Evolutionary conservation across 331 rosid genomes (phyloP).

Genomic region (Telfairia occidentalis): DNA sequence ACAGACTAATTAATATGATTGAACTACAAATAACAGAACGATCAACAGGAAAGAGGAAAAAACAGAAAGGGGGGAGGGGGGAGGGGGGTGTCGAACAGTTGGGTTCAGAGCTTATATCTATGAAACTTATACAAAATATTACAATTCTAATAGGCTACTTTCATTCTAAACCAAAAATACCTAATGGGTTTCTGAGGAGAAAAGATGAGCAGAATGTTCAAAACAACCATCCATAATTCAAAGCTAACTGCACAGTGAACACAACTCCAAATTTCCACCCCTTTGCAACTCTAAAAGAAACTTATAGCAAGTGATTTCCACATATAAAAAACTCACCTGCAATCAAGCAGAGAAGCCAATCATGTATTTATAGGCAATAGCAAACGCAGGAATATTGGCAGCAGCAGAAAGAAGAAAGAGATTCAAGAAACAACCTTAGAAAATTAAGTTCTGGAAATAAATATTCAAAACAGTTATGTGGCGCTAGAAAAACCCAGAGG

Average conservation of each 20-base stretch:
- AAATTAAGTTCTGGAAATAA: background rate
- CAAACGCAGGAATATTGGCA: background rate
- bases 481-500: background rate
- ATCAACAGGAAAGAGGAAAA: background rate
- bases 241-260: background rate
- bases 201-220: background rate
- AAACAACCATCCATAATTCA: background rate
- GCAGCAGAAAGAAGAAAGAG: background rate
- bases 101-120: background rate
- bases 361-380: background rate
- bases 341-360: background rate
- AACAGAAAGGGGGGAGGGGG: background rate
- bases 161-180: background rate
- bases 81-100: no score
- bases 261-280: background rate
- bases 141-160: background rate
- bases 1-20: background rate
- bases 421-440: background rate
- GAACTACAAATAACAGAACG: background rate
- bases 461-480: background rate
- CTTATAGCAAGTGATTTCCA: background rate
- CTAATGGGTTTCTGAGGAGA: background rate
- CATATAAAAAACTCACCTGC: background rate
- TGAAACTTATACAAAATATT: background rate
- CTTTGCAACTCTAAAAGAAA: background rate